These are phyloP conservation scores for Candida stauntonica DNA, from an alignment of 805 yeast genomes.

Conservation along the genomic window DNA sequence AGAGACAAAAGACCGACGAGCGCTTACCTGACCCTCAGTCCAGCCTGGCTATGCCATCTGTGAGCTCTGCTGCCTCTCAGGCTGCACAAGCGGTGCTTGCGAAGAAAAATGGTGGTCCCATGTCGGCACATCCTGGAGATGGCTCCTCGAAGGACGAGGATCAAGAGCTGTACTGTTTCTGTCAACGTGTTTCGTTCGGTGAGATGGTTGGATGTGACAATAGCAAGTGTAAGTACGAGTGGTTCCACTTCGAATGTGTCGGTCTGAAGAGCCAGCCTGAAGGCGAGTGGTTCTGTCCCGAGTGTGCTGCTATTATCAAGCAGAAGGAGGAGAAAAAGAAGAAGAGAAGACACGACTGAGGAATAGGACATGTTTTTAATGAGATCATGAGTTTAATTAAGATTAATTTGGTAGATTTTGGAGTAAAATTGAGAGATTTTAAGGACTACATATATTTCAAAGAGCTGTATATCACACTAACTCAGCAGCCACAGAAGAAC, in stretches of 20 bases:
- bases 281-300: slow-evolving; percentile 94
- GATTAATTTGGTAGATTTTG: too few species aligned
- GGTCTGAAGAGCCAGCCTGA: slow-evolving; percentile 85
- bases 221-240: slow-evolving; percentile 79
- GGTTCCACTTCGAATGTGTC: slow-evolving; percentile 97
- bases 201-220: slow-evolving; percentile 97
- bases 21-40: slow-evolving; percentile 15
- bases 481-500: slow-evolving; percentile 67
- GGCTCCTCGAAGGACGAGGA: slow-evolving; percentile 48
- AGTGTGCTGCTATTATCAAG: slow-evolving; percentile 48
- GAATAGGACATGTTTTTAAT: too few species aligned
- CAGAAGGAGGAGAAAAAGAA: slow-evolving; percentile 24
- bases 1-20: slow-evolving; percentile 24
- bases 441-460: not conserved
- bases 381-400: too few species aligned
- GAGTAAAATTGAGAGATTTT: too few species aligned
- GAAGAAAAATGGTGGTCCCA: not conserved
- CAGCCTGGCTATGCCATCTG: not conserved
- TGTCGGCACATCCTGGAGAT: slow-evolving; percentile 6
- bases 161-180: slow-evolving; percentile 76
- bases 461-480: not conserved
- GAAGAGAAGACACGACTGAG: slow-evolving; percentile 20
- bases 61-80: not conserved
- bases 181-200: slow-evolving; percentile 92
- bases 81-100: not conserved